Percentiles rank a stretch among this genome's conserved stretches.
These are phyloP conservation scores for Tetratostichococcus sp. DNA, from an alignment of 139 green algal species.

Conservation along the genomic window DNA sequence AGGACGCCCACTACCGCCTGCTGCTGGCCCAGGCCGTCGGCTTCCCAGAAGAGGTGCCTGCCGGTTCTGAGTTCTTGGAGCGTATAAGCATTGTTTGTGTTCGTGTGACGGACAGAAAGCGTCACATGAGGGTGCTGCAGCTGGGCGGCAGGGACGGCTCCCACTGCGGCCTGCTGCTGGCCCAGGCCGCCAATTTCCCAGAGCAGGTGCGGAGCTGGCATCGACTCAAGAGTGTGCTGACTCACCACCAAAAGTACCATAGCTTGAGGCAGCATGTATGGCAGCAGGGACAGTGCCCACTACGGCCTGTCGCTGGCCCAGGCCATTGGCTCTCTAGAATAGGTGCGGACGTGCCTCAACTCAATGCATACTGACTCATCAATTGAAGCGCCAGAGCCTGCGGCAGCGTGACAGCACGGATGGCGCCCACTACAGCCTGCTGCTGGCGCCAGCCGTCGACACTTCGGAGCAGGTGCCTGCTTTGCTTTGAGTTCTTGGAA, in stretches of 20 bases:
- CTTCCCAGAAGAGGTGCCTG: slow-evolving; percentile 33
- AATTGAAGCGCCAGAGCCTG: too few species aligned
- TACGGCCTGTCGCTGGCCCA: slow-evolving; percentile 65
- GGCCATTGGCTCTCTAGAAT: slow-evolving; percentile 35
- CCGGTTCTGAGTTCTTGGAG: too few species aligned
- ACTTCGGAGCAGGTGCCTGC: slow-evolving; percentile 35
- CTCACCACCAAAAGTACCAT: too few species aligned
- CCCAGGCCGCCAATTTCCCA: slow-evolving; percentile 42
- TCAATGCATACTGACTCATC: too few species aligned
- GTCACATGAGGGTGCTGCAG: too few species aligned
- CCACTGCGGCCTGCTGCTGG: slow-evolving; percentile 67
- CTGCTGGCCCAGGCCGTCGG: slow-evolving; percentile 45
- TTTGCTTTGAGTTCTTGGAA: too few species aligned
- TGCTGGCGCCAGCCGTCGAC: slow-evolving; percentile 45
- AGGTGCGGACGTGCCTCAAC: too few species aligned
- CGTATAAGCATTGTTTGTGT: too few species aligned
- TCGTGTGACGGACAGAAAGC: too few species aligned
- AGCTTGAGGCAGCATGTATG: too few species aligned
- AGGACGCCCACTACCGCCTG: slow-evolving; percentile 56
- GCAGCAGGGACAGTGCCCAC: slow-evolving; percentile 22
- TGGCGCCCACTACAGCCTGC: slow-evolving; percentile 55
- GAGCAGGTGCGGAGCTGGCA: slow-evolving; percentile 14
- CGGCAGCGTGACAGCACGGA: slow-evolving; percentile 30
- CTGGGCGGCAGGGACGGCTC: slow-evolving; percentile 8
- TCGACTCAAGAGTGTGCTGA: too few species aligned